phyloP scores from a whole-genome alignment of 2,329 filamentous ascomycete genomes.

The Colletotrichum sp. region DNA sequence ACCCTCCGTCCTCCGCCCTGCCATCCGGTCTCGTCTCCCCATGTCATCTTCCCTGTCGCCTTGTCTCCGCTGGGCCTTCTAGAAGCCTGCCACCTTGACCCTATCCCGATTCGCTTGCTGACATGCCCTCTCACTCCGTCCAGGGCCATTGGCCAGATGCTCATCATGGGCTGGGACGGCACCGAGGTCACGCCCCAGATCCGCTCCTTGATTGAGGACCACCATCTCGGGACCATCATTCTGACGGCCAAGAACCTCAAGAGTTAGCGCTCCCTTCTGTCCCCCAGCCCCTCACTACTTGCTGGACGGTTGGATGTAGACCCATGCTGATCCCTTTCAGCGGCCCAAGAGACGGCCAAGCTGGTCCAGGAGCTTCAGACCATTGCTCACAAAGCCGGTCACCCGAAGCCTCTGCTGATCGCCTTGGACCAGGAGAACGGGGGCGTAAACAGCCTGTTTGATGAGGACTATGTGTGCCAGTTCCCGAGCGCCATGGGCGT shows the following conservation, averaged over 20 bases:
- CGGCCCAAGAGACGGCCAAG: slow-evolving; percentile 86
- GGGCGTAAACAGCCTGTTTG: slow-evolving; percentile 94
- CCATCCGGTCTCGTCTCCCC: neutral
- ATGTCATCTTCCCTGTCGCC: neutral
- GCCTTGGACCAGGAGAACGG: slow-evolving; percentile 97
- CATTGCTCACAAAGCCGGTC: slow-evolving; percentile 88
- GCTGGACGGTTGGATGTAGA: neutral
- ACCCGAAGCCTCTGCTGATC: slow-evolving; percentile 87
- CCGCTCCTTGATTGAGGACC: slow-evolving; percentile 77
- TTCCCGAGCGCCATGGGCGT: slow-evolving; percentile 97
- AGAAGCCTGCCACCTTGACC: neutral
- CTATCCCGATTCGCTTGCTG: slow-evolving; percentile 1
- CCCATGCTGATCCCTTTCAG: slow-evolving; percentile 48
- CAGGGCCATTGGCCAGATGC: slow-evolving; percentile 75
- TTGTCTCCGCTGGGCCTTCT: neutral
- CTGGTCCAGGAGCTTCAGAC: slow-evolving; percentile 91
- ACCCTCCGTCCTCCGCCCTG: neutral
- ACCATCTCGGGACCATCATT: slow-evolving; percentile 87
- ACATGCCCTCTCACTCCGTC: slow-evolving; percentile 5
- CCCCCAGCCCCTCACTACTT: neutral
- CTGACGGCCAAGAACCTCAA: slow-evolving; percentile 85
- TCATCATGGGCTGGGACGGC: slow-evolving; percentile 87
- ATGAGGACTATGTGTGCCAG: slow-evolving; percentile 93
- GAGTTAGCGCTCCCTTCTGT: slow-evolving; percentile 55
- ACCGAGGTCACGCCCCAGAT: slow-evolving; percentile 85